Conservation (phyloP, 1,284 basidiomycete species). For the Gymnopus androsaceus region DNA sequence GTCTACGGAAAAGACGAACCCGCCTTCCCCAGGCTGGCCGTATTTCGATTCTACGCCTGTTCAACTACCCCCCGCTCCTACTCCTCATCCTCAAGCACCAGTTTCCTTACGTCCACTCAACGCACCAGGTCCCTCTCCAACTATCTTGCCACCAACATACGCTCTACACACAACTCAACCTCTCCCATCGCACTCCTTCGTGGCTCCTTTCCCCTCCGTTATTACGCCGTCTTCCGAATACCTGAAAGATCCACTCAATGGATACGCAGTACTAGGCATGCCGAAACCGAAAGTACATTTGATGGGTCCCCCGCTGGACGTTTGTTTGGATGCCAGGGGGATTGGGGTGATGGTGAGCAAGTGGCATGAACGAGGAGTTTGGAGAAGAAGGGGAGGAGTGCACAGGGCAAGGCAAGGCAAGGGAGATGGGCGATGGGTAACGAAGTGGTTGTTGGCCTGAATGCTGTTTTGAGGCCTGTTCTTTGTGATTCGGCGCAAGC, state of each 20-base stretch:
- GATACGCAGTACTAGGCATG: conserved; percentile 70
- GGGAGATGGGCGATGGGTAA: conserved; percentile 71
- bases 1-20: not conserved
- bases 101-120: conserved; percentile 35
- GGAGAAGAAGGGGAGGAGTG: not conserved
- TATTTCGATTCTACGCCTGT: not conserved
- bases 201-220: conserved; percentile 58
- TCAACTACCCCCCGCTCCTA: not conserved
- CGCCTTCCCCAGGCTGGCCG: conserved; percentile 5
- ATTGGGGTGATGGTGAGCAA: not conserved
- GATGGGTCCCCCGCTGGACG: conserved; percentile 76
- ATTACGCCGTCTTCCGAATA: conserved; percentile 66
- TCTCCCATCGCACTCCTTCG: conserved; percentile 48
- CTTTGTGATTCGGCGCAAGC: too few species aligned
- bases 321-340: conserved; percentile 42
- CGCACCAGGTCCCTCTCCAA: conserved; percentile 37
- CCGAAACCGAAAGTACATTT: conserved; percentile 82
- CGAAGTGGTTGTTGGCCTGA: conserved; percentile 89
- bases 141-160: conserved; percentile 52
- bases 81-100: conserved; percentile 33
- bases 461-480: conserved; percentile 83
- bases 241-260: conserved; percentile 66
- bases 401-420: not conserved
- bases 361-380: too few species aligned
- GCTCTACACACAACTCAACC: conserved; percentile 50